Evolutionary conservation across 192 early-diverging fungal species (phyloP), one percentile per base, ranked within the genome.

Genomic region (Physocladia obscura): DNA sequence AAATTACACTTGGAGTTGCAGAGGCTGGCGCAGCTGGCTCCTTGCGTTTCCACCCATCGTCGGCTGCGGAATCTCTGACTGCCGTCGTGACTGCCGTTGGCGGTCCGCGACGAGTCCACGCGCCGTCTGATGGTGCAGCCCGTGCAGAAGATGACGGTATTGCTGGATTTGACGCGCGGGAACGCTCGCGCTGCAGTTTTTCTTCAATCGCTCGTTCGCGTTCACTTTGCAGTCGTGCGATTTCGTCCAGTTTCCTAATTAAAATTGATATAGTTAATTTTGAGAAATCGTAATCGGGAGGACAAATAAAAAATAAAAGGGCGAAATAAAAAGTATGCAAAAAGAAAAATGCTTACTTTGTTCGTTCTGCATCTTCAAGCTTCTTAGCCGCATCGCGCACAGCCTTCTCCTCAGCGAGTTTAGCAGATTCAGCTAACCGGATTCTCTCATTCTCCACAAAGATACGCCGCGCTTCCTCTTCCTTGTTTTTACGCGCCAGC

Each of bases 191-290:
- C 57, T 63, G 64, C 50, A 36, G 39, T 24, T 24, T 44, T 35
- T 71, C 71, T 57, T 76, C 78, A 52, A 61, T 62, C 1, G 27
- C 74, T 6, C 36, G 26, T 36, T 75, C 77, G 26, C 70, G 69
- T 58, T 79, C 74, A 8, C 55, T 60, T 31, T 65, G 54, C 29
- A 55, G 57, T 8, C 56, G 74, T 11, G 57, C 30, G 24, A 64
- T 62, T 60, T 75, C 74, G 22, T 79, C 77, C 19, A 62, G 27
- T 75, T 75, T 75, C 37, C 73, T 74, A 32, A n/a, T 32, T 67
- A 3, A 62, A 27, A 3, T 3, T 62, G 24, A 62, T 13, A 27
- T 31, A 68, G 22, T 62, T 62, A 34, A n/a, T n/a, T n/a, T n/a
- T n/a, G n/a, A n/a, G n/a, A n/a, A n/a, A n/a, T n/a, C n/a, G 52